Conservation (phyloP, 1,284 basidiomycete species). For the Athelia psychrophila region DNA sequence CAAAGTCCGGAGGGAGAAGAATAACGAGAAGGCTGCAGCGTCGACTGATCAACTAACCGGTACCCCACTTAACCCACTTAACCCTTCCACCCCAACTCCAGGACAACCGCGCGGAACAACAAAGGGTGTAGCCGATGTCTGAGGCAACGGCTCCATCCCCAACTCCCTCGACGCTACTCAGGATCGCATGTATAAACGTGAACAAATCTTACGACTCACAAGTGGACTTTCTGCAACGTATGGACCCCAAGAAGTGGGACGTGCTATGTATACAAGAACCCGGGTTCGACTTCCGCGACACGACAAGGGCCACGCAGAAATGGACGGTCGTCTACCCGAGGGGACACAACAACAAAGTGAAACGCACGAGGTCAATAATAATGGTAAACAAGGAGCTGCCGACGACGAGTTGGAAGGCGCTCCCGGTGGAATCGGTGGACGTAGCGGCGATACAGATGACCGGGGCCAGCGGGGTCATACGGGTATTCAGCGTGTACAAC, state of each 20-base stretch:
- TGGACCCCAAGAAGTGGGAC: constrained; percentile 16
- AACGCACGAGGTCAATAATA: constrained; percentile 16
- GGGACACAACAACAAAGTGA: constrained; percentile 3
- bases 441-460: constrained; percentile 19
- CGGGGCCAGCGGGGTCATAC: neutral
- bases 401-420: constrained; percentile 16
- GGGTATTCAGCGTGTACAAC: constrained; percentile 28
- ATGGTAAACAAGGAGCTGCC: constrained; percentile 19
- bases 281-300: constrained; percentile 13
- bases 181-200: constrained; percentile 8
- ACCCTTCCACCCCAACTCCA: neutral
- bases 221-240: constrained; percentile 16
- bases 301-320: constrained; percentile 5
- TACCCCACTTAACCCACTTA: neutral
- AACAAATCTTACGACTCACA: constrained; percentile 20
- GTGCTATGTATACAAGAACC: constrained; percentile 28
- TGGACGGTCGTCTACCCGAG: constrained; percentile 24
- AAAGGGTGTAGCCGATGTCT: neutral
- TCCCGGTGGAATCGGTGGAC: constrained; percentile 17
- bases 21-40: neutral
- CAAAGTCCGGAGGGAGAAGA: neutral
- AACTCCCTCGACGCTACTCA: constrained; percentile 6
- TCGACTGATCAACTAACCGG: neutral
- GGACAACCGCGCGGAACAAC: neutral
- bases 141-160: neutral